Evolutionary conservation across 495 filamentous ascomycete species (phyloP).

Genomic region (Pyrenopolyporus hunteri): DNA sequence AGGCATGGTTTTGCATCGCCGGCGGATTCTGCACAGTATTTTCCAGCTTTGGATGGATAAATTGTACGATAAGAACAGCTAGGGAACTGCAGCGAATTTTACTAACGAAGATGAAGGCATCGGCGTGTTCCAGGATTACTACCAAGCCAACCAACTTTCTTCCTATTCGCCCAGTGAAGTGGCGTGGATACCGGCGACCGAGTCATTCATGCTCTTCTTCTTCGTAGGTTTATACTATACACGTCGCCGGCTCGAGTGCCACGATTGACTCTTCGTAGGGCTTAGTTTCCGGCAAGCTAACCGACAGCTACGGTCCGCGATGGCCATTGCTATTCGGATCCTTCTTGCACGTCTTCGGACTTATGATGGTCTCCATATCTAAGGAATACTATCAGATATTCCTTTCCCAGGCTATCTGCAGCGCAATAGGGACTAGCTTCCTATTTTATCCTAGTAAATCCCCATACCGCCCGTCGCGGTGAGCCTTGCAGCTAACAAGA

Average conservation of each 20-base stretch:
- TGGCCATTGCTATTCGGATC: slow-evolving; percentile 62
- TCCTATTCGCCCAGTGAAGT: slow-evolving; percentile 55
- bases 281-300: slow-evolving; percentile 61
- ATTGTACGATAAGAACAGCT: slow-evolving; percentile 40
- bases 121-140: slow-evolving; percentile 66
- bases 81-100: background rate
- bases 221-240: slow-evolving; percentile 24
- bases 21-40: slow-evolving; percentile 51
- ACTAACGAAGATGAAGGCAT: slow-evolving; percentile 40
- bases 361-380: slow-evolving; percentile 74
- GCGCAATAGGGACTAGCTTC: slow-evolving; percentile 34
- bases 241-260: too few species aligned
- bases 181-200: slow-evolving; percentile 62
- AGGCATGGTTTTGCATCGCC: slow-evolving; percentile 51
- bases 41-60: slow-evolving; percentile 54
- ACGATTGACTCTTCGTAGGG: slow-evolving; percentile 49
- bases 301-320: slow-evolving; percentile 68
- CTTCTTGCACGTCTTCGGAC: slow-evolving; percentile 68
- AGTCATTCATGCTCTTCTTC: slow-evolving; percentile 60
- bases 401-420: slow-evolving; percentile 60
- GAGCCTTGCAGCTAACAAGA: background rate
- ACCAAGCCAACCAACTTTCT: slow-evolving; percentile 54
- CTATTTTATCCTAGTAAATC: slow-evolving; percentile 24
- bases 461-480: background rate
- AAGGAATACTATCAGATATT: slow-evolving; percentile 67